Evolutionary conservation across 306 rosid genomes (phyloP).

Genomic region (Sicyos edulis): DNA sequence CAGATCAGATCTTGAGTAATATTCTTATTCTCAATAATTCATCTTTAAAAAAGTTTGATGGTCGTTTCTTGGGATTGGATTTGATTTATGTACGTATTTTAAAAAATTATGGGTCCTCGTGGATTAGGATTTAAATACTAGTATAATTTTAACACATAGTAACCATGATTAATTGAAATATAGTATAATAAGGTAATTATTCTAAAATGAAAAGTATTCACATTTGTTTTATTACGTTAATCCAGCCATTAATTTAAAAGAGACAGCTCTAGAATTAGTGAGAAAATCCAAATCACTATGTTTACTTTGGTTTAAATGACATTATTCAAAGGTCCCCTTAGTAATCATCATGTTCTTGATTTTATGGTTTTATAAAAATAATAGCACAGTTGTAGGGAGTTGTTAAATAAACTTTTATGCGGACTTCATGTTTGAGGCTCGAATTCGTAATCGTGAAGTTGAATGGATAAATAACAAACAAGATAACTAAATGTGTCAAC

Average conservation of each 20-base stretch:
- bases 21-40: conserved; percentile 9
- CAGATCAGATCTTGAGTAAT: conserved; percentile 4
- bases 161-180: neutral
- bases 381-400: neutral
- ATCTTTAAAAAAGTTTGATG: neutral
- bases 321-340: neutral
- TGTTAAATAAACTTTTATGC: neutral
- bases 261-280: neutral
- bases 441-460: no score
- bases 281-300: neutral
- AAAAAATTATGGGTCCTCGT: neutral
- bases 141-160: neutral
- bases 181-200: neutral
- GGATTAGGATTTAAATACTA: neutral
- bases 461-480: no score
- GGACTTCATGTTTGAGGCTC: no score
- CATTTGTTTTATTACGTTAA: neutral
- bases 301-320: neutral
- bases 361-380: neutral
- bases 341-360: neutral
- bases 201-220: neutral
- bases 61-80: neutral
- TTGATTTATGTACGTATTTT: neutral
- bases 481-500: no score
- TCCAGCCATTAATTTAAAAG: neutral